A percentile compares a stretch with the other conserved stretches of the same genome.
Conservation (phyloP, 345 rosid genomes). For the Kernera saxatilis region DNA sequence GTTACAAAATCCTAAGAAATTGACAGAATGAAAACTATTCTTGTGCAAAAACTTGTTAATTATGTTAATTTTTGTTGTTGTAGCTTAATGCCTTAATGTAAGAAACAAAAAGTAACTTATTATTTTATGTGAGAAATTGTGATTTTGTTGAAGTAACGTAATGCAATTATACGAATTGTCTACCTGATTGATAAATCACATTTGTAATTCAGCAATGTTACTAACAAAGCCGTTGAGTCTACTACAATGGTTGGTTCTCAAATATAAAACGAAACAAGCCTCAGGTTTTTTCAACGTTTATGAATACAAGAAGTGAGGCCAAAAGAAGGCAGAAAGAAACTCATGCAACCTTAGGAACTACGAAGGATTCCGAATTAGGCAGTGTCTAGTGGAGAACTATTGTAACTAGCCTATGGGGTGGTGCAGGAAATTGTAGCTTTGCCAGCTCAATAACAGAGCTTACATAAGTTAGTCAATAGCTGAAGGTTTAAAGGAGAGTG, state of each 20-base stretch:
- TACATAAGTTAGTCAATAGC: not conserved
- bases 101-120: too few relatives aligned
- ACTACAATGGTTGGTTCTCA: not conserved
- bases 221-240: not conserved
- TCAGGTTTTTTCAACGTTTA: not conserved
- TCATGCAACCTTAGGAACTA: conserved; percentile 53
- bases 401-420: not conserved
- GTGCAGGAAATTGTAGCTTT: not conserved
- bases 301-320: conserved; percentile 11
- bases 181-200: too few relatives aligned
- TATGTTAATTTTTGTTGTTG: too few relatives aligned
- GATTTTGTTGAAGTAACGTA: too few relatives aligned
- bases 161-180: too few relatives aligned
- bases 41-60: too few relatives aligned
- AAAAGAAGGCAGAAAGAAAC: not conserved
- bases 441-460: not conserved
- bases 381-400: conserved; percentile 30
- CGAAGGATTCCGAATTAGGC: conserved; percentile 51
- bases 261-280: not conserved
- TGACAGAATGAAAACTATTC: too few relatives aligned
- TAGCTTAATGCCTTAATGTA: too few relatives aligned
- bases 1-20: too few relatives aligned
- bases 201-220: not conserved
- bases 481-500: not conserved
- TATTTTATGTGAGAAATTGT: too few relatives aligned